Conservation (phyloP, 805 yeast species). For the Candida taoyuanica region DNA sequence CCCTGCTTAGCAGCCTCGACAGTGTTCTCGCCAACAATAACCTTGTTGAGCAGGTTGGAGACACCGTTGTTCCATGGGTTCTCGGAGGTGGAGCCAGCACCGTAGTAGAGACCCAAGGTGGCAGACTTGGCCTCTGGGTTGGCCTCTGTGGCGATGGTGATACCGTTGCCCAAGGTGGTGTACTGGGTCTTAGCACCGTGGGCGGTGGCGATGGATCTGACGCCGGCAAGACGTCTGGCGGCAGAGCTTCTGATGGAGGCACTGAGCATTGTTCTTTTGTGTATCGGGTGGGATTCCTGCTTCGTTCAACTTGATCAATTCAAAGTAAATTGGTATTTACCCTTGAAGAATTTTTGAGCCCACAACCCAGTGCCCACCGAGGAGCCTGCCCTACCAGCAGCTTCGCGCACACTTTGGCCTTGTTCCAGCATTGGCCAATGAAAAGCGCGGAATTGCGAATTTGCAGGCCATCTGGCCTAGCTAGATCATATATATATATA, state of each 20-base stretch:
- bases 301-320: no score
- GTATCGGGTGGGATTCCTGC: neutral
- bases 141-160: slow-evolving; percentile 66
- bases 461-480: no score
- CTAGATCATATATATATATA: no score
- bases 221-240: slow-evolving; percentile 18
- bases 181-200: slow-evolving; percentile 57
- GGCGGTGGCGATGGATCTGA: slow-evolving; percentile 56
- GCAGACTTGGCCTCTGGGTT: slow-evolving; percentile 51
- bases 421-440: slow-evolving; percentile 13
- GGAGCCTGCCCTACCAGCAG: neutral
- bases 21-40: slow-evolving; percentile 36
- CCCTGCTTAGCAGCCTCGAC: slow-evolving; percentile 44
- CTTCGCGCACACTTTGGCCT: neutral
- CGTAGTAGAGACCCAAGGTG: slow-evolving; percentile 64
- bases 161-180: slow-evolving; percentile 70
- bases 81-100: slow-evolving; percentile 78
- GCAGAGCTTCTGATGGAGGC: slow-evolving; percentile 23
- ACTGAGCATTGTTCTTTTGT: slow-evolving; percentile 21
- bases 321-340: neutral
- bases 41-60: slow-evolving; percentile 55
- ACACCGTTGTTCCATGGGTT: slow-evolving; percentile 81
- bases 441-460: slow-evolving; percentile 16
- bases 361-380: neutral
- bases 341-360: neutral